Evolutionary conservation across 768 basidiomycete species (phyloP), one percentile per base, ranked within the genome.

Genomic region (Phanerochaete carnosa): DNA sequence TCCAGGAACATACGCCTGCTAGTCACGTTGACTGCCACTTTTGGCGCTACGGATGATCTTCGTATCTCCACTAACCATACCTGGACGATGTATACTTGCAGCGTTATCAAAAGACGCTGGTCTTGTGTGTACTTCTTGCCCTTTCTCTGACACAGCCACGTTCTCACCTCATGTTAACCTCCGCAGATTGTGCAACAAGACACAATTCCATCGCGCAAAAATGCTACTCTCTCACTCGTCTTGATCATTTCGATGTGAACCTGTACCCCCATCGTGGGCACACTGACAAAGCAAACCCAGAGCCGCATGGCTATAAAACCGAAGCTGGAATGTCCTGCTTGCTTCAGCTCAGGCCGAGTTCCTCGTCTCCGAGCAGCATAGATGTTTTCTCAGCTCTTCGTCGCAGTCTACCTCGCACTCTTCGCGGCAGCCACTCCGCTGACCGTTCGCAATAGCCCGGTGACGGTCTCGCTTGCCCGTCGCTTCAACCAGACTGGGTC

Each of bases 401-500:
- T 49, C 33, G 32, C 32, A 23, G 29, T 62, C 3, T 16, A 46
- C 33, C 26, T 62, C n/a, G 47, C 56, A 3, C 32, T 55, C 32
- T 1, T 49, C 49, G 45, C 55, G 11, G 3, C 45, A 3, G 54
- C 60, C 3, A 22, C 45, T 13, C 60, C 60, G 26, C 9, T 62
- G 35, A 15, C 33, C 47, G 22, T 55, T 4, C 60, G 60, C 16
- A 30, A 35, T 13, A 61, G 45, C 45, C 46, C 54, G 16, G 33
- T 55, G 15, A 60, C 32, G 23, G 30, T 62, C 23, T 23, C 55
- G 16, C 43, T 62, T 15, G 60, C 60, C 4, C 52, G 60, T 2
- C 60, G 55, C 26, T 45, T 62, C 55, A 62, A 62, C 37, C 4
- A 26, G 23, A 62, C 55, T 23, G 55, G 60, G 1, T 19, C 47